A percentile compares a stretch with the other conserved stretches of the same genome.
These are phyloP conservation scores for Raddia guianensis DNA, from an alignment of 176 grass and related monocot species.

Conservation along the genomic window DNA sequence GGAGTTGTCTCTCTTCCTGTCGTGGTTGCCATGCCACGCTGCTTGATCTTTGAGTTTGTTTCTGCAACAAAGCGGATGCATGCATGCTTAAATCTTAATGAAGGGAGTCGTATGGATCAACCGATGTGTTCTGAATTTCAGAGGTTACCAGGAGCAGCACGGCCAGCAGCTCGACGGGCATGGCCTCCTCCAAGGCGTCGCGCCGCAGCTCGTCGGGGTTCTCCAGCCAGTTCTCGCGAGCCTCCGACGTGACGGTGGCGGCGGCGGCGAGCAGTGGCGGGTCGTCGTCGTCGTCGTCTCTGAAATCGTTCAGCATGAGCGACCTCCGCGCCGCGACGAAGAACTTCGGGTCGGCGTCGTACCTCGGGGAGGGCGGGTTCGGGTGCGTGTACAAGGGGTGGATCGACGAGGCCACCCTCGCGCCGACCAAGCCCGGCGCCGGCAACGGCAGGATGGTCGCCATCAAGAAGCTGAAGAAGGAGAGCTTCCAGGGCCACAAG, in stretches of 20 bases:
- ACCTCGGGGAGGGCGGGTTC: slow-evolving; percentile 86
- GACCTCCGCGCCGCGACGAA: slow-evolving; percentile 72
- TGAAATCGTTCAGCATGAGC: slow-evolving; percentile 70
- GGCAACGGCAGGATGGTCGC: slow-evolving; percentile 72
- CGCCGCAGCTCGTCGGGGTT: slow-evolving; percentile 20
- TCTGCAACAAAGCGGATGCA: neutral
- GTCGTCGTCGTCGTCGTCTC: neutral
- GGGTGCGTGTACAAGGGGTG: slow-evolving; percentile 93
- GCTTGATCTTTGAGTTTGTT: neutral
- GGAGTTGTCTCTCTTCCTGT: neutral
- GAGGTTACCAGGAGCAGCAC: slow-evolving; percentile 50
- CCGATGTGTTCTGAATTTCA: neutral
- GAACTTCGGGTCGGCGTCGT: slow-evolving; percentile 69
- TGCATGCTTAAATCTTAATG: neutral
- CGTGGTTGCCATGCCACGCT: neutral
- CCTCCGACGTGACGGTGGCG: neutral
- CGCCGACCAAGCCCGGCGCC: slow-evolving; percentile 60
- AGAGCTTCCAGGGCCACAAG: slow-evolving; percentile 84
- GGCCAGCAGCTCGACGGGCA: slow-evolving; percentile 34
- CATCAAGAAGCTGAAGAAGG: slow-evolving; percentile 88
- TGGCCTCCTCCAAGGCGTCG: slow-evolving; percentile 40
- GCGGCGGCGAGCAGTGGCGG: neutral
- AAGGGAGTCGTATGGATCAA: neutral
- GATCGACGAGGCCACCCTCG: slow-evolving; percentile 71
- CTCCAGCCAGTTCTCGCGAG: neutral